Evolutionary conservation across 2,329 filamentous ascomycete species (phyloP).

Genomic region (Calonectria ilicicola): DNA sequence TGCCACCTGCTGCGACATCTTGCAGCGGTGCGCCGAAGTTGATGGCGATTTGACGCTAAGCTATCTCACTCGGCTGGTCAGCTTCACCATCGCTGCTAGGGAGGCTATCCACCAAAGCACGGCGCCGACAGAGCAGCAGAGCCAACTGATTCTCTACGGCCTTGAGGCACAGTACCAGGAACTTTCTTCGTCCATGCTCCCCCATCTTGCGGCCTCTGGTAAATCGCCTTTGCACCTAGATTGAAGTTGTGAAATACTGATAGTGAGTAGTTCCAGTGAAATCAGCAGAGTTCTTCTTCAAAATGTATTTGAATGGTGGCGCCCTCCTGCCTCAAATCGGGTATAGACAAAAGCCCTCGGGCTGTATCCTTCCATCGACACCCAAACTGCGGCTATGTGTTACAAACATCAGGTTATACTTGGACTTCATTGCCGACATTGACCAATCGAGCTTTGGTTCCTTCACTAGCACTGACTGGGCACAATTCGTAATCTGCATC

Average conservation of each 20-base stretch:
- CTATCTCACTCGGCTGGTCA: constrained; percentile 57
- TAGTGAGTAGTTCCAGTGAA: constrained; percentile 38
- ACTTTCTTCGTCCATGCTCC: constrained; percentile 51
- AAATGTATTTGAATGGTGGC: constrained; percentile 55
- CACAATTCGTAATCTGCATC: constrained; percentile 53
- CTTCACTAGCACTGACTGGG: constrained; percentile 58
- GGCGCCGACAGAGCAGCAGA: constrained; percentile 53
- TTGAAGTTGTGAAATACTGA: constrained; percentile 30
- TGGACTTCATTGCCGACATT: constrained; percentile 48
- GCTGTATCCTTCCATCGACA: constrained; percentile 29
- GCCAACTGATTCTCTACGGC: constrained; percentile 58
- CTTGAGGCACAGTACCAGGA: constrained; percentile 61
- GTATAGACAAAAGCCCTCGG: constrained; percentile 4
- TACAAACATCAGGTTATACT: constrained; percentile 43
- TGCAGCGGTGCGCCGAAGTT: constrained; percentile 51
- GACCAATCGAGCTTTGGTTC: constrained; percentile 47
- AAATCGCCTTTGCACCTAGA: not conserved
- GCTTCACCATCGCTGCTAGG: constrained; percentile 53
- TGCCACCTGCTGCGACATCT: constrained; percentile 56
- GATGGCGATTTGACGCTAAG: constrained; percentile 57
- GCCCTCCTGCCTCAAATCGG: constrained; percentile 46
- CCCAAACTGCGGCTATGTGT: constrained; percentile 40
- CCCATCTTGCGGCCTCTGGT: constrained; percentile 44
- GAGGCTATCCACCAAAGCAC: constrained; percentile 45
- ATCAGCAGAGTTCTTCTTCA: constrained; percentile 50